Evolutionary conservation across 768 basidiomycete genomes (phyloP).

Genomic region (Galerina marginata): DNA sequence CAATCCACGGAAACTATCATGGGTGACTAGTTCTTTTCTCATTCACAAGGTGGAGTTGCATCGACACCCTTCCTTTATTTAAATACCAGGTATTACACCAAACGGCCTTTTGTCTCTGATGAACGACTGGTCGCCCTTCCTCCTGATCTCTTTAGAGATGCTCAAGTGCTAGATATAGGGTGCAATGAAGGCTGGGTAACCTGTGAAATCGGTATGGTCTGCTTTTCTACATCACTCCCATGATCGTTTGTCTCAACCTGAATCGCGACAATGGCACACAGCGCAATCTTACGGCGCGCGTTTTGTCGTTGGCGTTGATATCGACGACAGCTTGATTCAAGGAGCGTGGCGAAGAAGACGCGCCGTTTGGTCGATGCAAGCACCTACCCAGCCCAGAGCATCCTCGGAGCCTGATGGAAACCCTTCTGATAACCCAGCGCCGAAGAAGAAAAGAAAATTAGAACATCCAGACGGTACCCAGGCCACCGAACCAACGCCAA

Average conservation of each 20-base stretch:
- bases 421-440: not conserved
- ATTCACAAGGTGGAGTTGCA: not conserved
- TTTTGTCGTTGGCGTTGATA: constrained; percentile 84
- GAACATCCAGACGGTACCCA: constrained; percentile 12
- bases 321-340: constrained; percentile 77
- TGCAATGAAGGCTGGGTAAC: constrained; percentile 89
- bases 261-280: constrained; percentile 27
- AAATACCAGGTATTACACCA: constrained; percentile 71
- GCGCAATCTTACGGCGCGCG: constrained; percentile 68
- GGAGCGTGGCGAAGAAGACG: constrained; percentile 77
- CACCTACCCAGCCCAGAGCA: constrained; percentile 32
- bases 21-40: constrained; percentile 46
- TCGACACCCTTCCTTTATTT: constrained; percentile 7
- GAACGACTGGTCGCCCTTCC: constrained; percentile 71
- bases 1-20: constrained; percentile 75
- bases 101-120: constrained; percentile 65
- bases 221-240: not conserved
- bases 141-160: constrained; percentile 51
- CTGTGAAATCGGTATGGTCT: constrained; percentile 75
- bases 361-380: constrained; percentile 73
- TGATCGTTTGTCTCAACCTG: not conserved
- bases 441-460: constrained; percentile 30
- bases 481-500: not conserved
- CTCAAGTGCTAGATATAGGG: constrained; percentile 80
- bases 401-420: not conserved